Conservation (phyloP, 805 yeast species). For the Priceomyces haplophilus region DNA sequence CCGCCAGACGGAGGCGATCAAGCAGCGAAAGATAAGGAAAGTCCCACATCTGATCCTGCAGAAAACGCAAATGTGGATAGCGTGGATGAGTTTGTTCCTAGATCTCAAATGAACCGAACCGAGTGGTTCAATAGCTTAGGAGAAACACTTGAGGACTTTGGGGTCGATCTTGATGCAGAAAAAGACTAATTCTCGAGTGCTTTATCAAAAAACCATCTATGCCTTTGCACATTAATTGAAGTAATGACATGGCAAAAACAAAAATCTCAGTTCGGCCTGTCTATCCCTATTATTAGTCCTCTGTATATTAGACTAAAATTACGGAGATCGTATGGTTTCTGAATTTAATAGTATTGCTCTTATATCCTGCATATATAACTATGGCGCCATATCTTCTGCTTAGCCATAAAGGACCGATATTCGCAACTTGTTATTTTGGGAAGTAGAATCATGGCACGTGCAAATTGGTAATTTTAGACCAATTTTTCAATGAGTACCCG, state of each 20-base stretch:
- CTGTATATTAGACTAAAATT: no score
- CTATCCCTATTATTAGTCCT: no score
- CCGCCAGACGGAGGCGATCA: conserved; percentile 79
- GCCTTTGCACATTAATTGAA: no score
- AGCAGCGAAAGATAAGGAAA: conserved; percentile 21
- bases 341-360: no score
- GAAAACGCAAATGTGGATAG: conserved; percentile 17
- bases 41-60: conserved; percentile 14
- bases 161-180: conserved; percentile 77
- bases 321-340: no score
- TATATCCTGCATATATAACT: not conserved
- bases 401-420: no score
- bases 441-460: conserved; percentile 17
- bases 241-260: no score
- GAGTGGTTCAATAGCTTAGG: conserved; percentile 79
- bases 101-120: conserved; percentile 30
- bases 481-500: not conserved
- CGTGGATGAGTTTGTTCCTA: conserved; percentile 34
- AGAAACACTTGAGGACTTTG: conserved; percentile 80
- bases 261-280: no score
- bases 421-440: not conserved
- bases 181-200: no score
- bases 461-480: conserved; percentile 15
- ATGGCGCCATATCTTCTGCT: not conserved
- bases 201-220: no score